Evolutionary conservation across 345 rosid genomes (phyloP).

Genomic region (Limnanthes douglasii): DNA sequence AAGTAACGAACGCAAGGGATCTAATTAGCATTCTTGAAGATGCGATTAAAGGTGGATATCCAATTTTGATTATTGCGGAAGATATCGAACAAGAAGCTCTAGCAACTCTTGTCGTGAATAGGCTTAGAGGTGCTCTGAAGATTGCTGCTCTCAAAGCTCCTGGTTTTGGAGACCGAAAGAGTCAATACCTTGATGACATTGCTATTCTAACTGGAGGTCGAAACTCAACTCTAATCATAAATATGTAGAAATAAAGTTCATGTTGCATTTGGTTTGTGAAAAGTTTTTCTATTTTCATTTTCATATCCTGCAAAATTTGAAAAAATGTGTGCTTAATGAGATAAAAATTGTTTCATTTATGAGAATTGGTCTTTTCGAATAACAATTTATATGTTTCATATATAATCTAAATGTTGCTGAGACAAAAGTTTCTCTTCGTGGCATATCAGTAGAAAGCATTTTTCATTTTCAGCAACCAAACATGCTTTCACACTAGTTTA

Average conservation of each 20-base stretch:
- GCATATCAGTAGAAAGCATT: too few relatives aligned
- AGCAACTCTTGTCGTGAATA: slow-evolving; percentile 95
- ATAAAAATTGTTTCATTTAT: too few relatives aligned
- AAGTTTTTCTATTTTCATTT: background rate
- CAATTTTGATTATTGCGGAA: slow-evolving; percentile 69
- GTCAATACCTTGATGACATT: slow-evolving; percentile 95
- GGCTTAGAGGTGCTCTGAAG: slow-evolving; percentile 81
- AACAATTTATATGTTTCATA: too few relatives aligned
- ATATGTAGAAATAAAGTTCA: background rate
- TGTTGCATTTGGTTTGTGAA: background rate
- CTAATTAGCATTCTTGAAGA: slow-evolving; percentile 76
- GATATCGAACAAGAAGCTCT: slow-evolving; percentile 97
- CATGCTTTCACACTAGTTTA: too few relatives aligned
- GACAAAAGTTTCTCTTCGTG: too few relatives aligned
- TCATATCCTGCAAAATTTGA: too few relatives aligned
- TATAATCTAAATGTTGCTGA: too few relatives aligned
- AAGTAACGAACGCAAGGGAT: slow-evolving; percentile 94
- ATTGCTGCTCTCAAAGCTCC: slow-evolving; percentile 97
- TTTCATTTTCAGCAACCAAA: too few relatives aligned
- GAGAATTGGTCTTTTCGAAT: too few relatives aligned
- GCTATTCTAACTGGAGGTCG: slow-evolving; percentile 84
- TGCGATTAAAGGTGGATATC: slow-evolving; percentile 71
- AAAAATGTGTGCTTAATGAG: too few relatives aligned
- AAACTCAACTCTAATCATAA: background rate
- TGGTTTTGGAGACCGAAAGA: slow-evolving; percentile 95